Conservation (phyloP, 2,329 filamentous ascomycete species). For the Alternaria longipes region DNA sequence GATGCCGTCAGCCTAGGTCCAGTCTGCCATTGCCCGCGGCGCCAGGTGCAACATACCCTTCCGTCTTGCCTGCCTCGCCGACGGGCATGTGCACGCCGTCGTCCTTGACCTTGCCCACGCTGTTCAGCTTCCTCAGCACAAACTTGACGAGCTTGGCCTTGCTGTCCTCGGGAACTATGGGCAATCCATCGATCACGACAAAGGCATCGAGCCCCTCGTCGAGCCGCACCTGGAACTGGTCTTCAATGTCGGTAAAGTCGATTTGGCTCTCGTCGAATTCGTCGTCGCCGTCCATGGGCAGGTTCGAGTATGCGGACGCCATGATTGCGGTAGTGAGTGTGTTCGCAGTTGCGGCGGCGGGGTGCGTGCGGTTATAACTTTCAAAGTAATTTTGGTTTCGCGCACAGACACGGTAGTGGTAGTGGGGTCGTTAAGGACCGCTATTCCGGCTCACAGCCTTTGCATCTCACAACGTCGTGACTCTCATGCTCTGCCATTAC, state of each 20-base stretch:
- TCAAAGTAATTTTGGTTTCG: constrained; percentile 17
- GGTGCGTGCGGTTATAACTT: constrained; percentile 1
- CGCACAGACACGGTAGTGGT: constrained; percentile 4
- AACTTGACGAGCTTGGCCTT: constrained; percentile 97
- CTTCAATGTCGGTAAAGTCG: constrained; percentile 91
- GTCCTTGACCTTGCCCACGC: constrained; percentile 83
- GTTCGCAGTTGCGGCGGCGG: constrained; percentile 29
- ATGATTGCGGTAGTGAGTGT: constrained; percentile 64
- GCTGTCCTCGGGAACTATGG: constrained; percentile 86
- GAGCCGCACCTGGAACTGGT: constrained; percentile 94
- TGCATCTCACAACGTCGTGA: neutral
- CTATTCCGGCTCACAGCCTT: neutral
- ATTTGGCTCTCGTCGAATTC: constrained; percentile 93
- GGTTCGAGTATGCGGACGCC: constrained; percentile 91
- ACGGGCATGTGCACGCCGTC: constrained; percentile 94
- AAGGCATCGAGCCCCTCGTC: constrained; percentile 97
- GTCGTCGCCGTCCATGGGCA: constrained; percentile 80
- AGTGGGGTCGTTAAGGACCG: constrained; percentile 10
- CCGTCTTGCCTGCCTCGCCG: constrained; percentile 83
- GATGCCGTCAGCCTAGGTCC: constrained; percentile 27
- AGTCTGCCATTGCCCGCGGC: neutral
- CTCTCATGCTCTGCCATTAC: constrained; percentile 19
- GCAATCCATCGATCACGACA: constrained; percentile 93
- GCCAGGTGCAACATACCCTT: constrained; percentile 70
- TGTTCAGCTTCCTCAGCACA: constrained; percentile 89